Base-by-base conservation (phyloP, 2,329 filamentous ascomycete species). In the Macrophomina pseudophaseolina region DNA sequence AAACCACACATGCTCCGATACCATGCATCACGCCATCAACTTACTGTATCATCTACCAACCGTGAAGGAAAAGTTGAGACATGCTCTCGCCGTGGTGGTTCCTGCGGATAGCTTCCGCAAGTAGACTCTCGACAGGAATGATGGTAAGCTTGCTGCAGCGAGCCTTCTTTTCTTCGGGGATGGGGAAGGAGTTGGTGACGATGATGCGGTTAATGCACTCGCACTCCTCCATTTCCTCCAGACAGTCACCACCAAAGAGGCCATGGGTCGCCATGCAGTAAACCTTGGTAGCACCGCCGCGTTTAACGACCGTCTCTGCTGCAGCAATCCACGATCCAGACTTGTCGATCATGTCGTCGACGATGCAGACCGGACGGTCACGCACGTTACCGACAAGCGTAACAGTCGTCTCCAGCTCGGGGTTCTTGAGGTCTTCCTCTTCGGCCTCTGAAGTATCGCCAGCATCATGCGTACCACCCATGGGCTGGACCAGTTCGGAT, bases 291-390 rank as follows among this genome's bases (percentile, higher is more conserved):
- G 95, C 95, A 52, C 88, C 87, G 70, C 95, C 96, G 70, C 91
- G 88, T 84, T 98, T 98, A 64, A 97, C 92, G 2, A 97, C 94
- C 1, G 94, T 97, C 83, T 99, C 95, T 12, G 95, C 95, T 6
- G 95, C 95, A 5, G 94, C 94, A 71, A 99, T 96, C 95, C 95
- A 99, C 6, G 93, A 97, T 14, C 91, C 92, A 9, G 93, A 90
- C 82, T 97, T 97, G 81, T 99, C 95, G 74, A 99, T 97, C 91
- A 99, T 98, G 78, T 99, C 95, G 77, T 99, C 95, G 59, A 99
- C 91, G 68, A 99, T 93, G 76, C 99, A 91, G 64, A 98, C 95
- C 0, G 92, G 90, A 67, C 92, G 88, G 75, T 92, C 89, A 75
- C 89, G 91, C 68, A 99, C 95, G 73, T 98, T 92, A 68, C 95